Conservation (phyloP, 108 stramenopile species). For the Cyclotella sp. region DNA sequence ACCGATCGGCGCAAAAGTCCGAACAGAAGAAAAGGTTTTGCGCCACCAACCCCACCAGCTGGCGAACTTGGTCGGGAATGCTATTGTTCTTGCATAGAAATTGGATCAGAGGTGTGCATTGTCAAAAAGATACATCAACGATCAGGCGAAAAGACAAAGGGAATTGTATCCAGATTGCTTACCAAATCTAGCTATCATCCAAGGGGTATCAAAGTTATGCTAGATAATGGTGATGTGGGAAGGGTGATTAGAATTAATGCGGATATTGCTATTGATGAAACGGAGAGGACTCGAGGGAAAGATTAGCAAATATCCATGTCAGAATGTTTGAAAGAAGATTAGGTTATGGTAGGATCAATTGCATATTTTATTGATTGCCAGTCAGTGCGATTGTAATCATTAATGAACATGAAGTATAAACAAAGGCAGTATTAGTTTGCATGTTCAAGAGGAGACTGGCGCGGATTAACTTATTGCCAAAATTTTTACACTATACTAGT, state of each 20-base stretch:
- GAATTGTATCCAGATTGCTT: constrained; percentile 17
- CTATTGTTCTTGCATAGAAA: not conserved
- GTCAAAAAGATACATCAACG: constrained; percentile 33
- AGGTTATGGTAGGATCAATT: not conserved
- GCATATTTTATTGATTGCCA: not conserved
- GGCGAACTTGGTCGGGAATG: constrained; percentile 20
- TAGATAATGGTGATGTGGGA: constrained; percentile 21
- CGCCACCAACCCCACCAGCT: not conserved
- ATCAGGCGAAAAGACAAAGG: constrained; percentile 22
- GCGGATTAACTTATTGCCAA: too few relatives aligned
- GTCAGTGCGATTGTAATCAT: not conserved
- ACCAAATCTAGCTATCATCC: constrained; percentile 31
- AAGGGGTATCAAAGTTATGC: constrained; percentile 37
- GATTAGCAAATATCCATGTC: not conserved
- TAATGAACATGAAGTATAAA: not conserved
- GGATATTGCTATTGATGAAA: not conserved
- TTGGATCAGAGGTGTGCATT: constrained; percentile 6
- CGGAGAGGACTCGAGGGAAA: not conserved
- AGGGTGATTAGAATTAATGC: constrained; percentile 10
- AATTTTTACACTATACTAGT: too few relatives aligned
- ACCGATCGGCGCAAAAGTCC: not conserved
- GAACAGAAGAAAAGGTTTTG: not conserved
- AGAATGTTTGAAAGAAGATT: not conserved
- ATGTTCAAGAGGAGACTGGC: not conserved
- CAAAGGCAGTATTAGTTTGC: not conserved